Evolutionary conservation across 176 grass and related monocot species (phyloP).

Genomic region (Dendrocalamus sinicus): DNA sequence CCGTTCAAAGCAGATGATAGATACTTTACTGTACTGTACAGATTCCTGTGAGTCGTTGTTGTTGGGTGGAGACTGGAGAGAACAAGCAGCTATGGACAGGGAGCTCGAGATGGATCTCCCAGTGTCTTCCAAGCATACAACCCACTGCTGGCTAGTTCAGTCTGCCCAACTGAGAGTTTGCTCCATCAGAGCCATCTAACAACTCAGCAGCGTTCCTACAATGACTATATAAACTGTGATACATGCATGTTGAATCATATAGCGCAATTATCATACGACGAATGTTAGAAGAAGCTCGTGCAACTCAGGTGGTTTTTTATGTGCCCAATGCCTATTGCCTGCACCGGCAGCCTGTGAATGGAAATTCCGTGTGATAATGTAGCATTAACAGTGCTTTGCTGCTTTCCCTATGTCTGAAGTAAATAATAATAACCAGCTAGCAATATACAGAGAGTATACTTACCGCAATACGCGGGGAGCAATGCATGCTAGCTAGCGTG

Average conservation of each 20-base stretch:
- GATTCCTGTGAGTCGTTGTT: neutral
- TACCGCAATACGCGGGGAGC: slow-evolving; percentile 55
- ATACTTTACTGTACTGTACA: slow-evolving; percentile 37
- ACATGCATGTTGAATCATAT: neutral
- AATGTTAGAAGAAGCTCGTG: neutral
- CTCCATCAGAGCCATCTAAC: neutral
- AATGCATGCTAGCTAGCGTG: slow-evolving; percentile 23
- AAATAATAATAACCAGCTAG: neutral
- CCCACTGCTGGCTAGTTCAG: slow-evolving; percentile 18
- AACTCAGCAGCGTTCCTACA: slow-evolving; percentile 31
- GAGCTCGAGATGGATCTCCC: slow-evolving; percentile 25
- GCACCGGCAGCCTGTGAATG: neutral
- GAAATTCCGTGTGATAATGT: neutral
- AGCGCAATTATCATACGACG: neutral
- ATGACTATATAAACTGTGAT: neutral
- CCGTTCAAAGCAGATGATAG: neutral
- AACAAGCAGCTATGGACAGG: neutral
- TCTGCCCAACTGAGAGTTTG: neutral
- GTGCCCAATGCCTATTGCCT: neutral
- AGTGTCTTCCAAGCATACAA: neutral
- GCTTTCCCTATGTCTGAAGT: neutral
- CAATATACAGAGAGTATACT: slow-evolving; percentile 21
- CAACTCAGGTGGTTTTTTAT: neutral
- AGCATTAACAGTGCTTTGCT: neutral
- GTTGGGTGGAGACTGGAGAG: neutral